Evolutionary conservation across 305 asterid species (phyloP), one percentile per base, ranked within the genome.

Genomic region (Fraxinus angustifolia): DNA sequence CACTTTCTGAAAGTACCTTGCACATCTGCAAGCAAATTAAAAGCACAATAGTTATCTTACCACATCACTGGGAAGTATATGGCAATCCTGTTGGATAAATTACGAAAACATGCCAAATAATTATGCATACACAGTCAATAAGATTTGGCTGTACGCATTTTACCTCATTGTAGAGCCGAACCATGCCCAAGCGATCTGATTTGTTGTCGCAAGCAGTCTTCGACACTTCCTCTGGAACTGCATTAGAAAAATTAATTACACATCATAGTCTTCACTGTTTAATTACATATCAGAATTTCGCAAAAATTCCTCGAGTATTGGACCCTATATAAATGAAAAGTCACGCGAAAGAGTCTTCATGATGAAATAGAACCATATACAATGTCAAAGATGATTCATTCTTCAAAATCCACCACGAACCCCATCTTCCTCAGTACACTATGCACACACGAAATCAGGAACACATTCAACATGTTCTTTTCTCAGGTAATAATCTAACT

Each of bases 151-250:
- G 5, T 19, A 60, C 2, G 48, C 70, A 81, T 26, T 19, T 82
- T 85, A 93, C 99, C 98, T 91, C 94, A 79, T 95, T 95, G 78
- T 89, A 95, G 75, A 91, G 88, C 83, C 87, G 88, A 80, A 92
- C 93, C 86, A 93, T 77, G 79, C 87, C 90, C 82, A 91, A 77
- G 17, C 93, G 94, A 77, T 89, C 92, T 33, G 89, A 81, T 38
- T 85, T 89, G 73, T 82, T 82, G 85, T 93, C 98, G 82, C 88
- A 88, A 78, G 96, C 92, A 82, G 84, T 86, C 38, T 84, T 88
- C 71, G 85, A 77, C 26, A 90, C 88, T 84, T 91, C 97, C 82
- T 89, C 92, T 2, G 92, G 76, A 82, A 97, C 99, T 95, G 97
- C 84, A 87, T 74, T 56, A 80, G 75, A 72, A 75, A 81, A 72